Conservation (phyloP, 1,284 basidiomycete species). For the Trichosporon sp. region DNA sequence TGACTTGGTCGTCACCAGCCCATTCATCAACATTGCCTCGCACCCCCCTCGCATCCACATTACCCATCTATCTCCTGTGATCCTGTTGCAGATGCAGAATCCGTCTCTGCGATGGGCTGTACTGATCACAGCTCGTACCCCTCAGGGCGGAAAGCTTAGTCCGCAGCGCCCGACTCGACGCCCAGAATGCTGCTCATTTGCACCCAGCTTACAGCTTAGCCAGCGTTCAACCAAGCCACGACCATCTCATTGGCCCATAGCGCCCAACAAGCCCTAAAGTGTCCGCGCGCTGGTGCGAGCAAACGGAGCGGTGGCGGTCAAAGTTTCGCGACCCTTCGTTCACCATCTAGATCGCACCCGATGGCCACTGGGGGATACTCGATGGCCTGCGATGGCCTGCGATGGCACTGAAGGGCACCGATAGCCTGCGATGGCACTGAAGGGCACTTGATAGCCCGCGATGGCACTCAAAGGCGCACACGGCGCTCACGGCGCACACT, state of each 20-base stretch:
- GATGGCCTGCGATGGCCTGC: too few relatives aligned
- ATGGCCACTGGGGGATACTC: too few relatives aligned
- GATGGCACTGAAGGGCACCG: too few relatives aligned
- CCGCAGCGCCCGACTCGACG: background rate
- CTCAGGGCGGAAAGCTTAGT: background rate
- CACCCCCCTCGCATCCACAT: background rate
- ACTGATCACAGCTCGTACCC: background rate
- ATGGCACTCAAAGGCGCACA: too few relatives aligned
- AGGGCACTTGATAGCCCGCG: too few relatives aligned
- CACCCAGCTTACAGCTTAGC: too few relatives aligned
- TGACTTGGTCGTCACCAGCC: background rate
- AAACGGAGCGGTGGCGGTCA: background rate
- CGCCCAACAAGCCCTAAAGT: background rate
- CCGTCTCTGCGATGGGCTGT: background rate
- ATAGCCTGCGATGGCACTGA: too few relatives aligned
- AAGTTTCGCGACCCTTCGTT: background rate
- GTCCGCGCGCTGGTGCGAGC: background rate
- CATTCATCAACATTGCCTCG: background rate
- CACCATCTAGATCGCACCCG: background rate
- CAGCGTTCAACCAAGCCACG: too few relatives aligned
- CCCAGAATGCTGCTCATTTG: too few relatives aligned
- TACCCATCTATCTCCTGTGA: background rate
- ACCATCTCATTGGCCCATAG: background rate
- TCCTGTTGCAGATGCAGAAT: background rate
- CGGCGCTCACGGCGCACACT: too few relatives aligned